These are phyloP conservation scores for Pichia gijzeniarum DNA, from an alignment of 805 yeast species.

Conservation along the genomic window DNA sequence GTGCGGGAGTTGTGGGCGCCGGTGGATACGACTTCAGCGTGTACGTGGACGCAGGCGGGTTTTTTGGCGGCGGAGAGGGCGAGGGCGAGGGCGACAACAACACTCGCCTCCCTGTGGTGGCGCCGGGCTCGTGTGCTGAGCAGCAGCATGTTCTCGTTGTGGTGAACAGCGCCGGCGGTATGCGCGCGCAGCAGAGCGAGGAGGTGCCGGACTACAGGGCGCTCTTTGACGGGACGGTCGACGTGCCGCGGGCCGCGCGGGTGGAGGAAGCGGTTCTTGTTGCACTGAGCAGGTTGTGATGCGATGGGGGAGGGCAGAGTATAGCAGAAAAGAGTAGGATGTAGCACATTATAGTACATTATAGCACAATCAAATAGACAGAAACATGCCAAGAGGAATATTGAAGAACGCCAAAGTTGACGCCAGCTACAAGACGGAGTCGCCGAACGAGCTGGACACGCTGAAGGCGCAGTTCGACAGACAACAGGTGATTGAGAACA, in stretches of 20 bases:
- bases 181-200: no score
- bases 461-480: conserved; percentile 33
- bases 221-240: background rate
- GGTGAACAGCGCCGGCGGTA: background rate
- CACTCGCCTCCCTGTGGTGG: no score
- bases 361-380: background rate
- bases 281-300: background rate
- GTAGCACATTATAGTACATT: background rate
- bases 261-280: conserved; percentile 3
- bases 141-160: background rate
- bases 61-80: conserved; percentile 42
- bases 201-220: no score
- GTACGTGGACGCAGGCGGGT: conserved; percentile 63
- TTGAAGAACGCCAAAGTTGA: conserved; percentile 26
- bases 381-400: conserved; percentile 26
- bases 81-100: background rate
- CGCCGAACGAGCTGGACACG: conserved; percentile 13
- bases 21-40: conserved; percentile 66
- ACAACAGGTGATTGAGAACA: conserved; percentile 71
- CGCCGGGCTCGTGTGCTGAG: background rate
- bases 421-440: conserved; percentile 21
- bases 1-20: conserved; percentile 31
- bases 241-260: background rate
- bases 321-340: background rate
- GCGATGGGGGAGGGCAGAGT: background rate